Base-by-base conservation (phyloP, 495 filamentous ascomycete genomes). In the Schizothecium vesticola region DNA sequence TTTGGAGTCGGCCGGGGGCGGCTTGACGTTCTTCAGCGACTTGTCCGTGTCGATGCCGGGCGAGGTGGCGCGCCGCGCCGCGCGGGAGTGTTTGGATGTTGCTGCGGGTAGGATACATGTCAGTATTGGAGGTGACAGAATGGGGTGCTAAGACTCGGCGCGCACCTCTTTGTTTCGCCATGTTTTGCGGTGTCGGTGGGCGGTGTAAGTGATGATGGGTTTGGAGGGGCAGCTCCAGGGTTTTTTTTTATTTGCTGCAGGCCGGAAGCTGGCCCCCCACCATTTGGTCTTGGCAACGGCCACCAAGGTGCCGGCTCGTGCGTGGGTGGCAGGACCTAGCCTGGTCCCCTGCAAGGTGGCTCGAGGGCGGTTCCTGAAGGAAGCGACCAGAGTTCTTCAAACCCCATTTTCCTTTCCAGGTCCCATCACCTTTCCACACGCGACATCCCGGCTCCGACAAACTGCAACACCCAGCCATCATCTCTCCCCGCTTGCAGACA, bases 1-100 rank as follows among this genome's bases (percentile, higher is more conserved):
- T 56, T 82, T 68, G 65, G 80, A 73, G 43, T 79, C 75, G 3
- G 84, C 81, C 60, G 1, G 89, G 86, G 12, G 36, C 3, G 86
- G 83, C 59, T 86, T 85, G 59, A 86, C 80, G 62, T 85, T 75
- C 70, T 87, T 88, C 51, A 94, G 79, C 3, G 91, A 92, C 80
- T 92, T 92, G 80, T 93, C 91, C 68, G 87, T 82, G 74, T 93
- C 81, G 77, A 92, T 86, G 75, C 87, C 83, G 13, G 89, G 90
- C 16, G 90, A 91, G 25, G 86, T 86, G 55, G 85, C 91, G 62
- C 92, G 88, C 72, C 89, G 85, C 70, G 89, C 89, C 28, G 89
- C 90, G 36, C 91, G 89, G 63, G 91, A 92, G 78, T 90, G 90
- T 61, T 85, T 56, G 11, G 81, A 83, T 23, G 79, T 76, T 31